Evolutionary conservation across 73 alveolate species (phyloP), one percentile per base, ranked within the genome.

Genomic region (Paramecium tetraurelia): DNA sequence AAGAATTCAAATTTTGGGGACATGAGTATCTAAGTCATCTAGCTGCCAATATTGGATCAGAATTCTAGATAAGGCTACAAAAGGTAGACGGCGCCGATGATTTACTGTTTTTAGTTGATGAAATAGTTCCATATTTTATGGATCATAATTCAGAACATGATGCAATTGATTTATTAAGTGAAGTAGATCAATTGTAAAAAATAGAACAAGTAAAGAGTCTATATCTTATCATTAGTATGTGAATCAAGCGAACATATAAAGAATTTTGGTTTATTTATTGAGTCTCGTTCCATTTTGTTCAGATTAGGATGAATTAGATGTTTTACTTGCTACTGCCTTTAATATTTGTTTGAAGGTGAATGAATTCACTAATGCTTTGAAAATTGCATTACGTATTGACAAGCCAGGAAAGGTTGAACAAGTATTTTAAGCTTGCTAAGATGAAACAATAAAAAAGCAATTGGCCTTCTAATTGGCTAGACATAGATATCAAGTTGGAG

Each of bases 351-450:
- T 89, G 88, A 92, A 89, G 68, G 96, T 95, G 59, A 95, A 72
- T 4, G 97, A 98, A 92, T 98, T 92, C 95, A 97, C 98, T 5
- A 96, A 97, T 38, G 99, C 99, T 14, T 94, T 98, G 85, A 93
- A 99, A 94, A 96, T 99, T 38, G 99, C 99, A 2, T 95, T 98
- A 93, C 98, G 95, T 89, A 94, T 98, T 86, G 98, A 97, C 77
- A 96, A 96, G 87, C 80, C 86, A 71, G 94, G 94, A 48, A 80
- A 92, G 90, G 96, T 98, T 76, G 95, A 96, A 29, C 97, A 95
- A 88, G 96, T 96, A 35, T 95, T 96, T 93, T 93, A 76, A 59
- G 85, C 95, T 38, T 93, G 98, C 88, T 20, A 92, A 36, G 99
- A 97, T 92, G 77, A 77, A 20, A 75, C 77, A 27, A 95, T 95